Evolutionary conservation across 2,329 filamentous ascomycete species (phyloP).

Genomic region (Lachnellula cervina): DNA sequence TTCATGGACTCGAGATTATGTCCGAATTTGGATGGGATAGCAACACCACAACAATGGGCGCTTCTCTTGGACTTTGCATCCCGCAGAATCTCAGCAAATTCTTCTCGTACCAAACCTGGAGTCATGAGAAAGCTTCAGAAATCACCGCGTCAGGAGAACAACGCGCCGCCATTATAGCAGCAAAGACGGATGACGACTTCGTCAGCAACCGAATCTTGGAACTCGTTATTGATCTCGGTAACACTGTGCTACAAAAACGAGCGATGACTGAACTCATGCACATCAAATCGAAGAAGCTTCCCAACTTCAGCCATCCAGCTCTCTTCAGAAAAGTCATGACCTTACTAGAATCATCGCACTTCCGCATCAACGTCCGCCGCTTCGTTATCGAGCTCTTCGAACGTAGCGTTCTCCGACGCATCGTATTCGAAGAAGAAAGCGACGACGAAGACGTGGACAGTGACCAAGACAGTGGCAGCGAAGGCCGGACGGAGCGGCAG

Average conservation of each 20-base stretch:
- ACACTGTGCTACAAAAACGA: slow-evolving; percentile 87
- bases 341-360: slow-evolving; percentile 84
- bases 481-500: slow-evolving; percentile 48
- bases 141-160: slow-evolving; percentile 38
- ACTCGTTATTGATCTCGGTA: slow-evolving; percentile 81
- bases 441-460: slow-evolving; percentile 33
- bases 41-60: slow-evolving; percentile 75
- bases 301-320: slow-evolving; percentile 67
- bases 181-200: slow-evolving; percentile 52
- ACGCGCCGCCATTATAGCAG: slow-evolving; percentile 41
- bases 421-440: slow-evolving; percentile 67
- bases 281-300: slow-evolving; percentile 69
- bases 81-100: slow-evolving; percentile 73
- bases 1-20: slow-evolving; percentile 88
- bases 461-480: slow-evolving; percentile 39
- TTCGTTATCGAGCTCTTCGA: slow-evolving; percentile 95
- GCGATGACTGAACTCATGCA: slow-evolving; percentile 76
- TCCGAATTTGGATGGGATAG: slow-evolving; percentile 90
- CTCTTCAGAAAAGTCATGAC: slow-evolving; percentile 84
- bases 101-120: slow-evolving; percentile 64
- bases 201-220: slow-evolving; percentile 72
- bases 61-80: slow-evolving; percentile 82
- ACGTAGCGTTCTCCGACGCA: slow-evolving; percentile 75
- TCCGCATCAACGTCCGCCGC: slow-evolving; percentile 77
- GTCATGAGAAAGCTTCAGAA: slow-evolving; percentile 31